Percentiles rank a stretch among this genome's conserved stretches.
These are phyloP conservation scores for Forsythia viridissima DNA, from an alignment of 257 asterid genomes.

Conservation along the genomic window DNA sequence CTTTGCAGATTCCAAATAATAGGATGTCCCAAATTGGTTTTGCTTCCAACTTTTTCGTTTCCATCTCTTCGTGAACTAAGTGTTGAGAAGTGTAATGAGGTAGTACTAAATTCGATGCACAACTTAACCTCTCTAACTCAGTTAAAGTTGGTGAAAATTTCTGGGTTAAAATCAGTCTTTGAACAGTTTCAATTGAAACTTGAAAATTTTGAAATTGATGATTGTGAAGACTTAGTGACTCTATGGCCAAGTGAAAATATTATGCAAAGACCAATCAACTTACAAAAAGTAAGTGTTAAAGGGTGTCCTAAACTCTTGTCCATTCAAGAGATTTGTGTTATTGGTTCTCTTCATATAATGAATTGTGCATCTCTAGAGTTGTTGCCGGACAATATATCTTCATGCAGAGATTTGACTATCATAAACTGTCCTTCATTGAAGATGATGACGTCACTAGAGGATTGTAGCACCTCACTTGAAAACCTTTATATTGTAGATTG, in stretches of 20 bases:
- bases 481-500: background rate
- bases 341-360: background rate
- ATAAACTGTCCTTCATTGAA: no score
- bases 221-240: conserved; percentile 11
- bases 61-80: conserved; percentile 10
- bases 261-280: conserved; percentile 8
- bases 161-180: background rate
- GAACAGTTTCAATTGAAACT: conserved; percentile 16
- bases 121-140: conserved; percentile 15
- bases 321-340: conserved; percentile 5
- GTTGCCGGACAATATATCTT: no score
- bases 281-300: background rate
- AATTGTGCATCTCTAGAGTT: background rate
- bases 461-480: background rate
- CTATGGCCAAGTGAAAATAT: conserved; percentile 12
- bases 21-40: conserved; percentile 21
- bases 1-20: conserved; percentile 9
- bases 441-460: background rate
- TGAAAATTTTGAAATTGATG: conserved; percentile 2
- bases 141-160: background rate
- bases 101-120: background rate
- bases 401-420: no score
- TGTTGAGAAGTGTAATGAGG: conserved; percentile 1
- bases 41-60: background rate
- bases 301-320: conserved; percentile 13